phyloP scores from a whole-genome alignment of 108 stramenopile genomes.

The Cyclotella baltica region DNA sequence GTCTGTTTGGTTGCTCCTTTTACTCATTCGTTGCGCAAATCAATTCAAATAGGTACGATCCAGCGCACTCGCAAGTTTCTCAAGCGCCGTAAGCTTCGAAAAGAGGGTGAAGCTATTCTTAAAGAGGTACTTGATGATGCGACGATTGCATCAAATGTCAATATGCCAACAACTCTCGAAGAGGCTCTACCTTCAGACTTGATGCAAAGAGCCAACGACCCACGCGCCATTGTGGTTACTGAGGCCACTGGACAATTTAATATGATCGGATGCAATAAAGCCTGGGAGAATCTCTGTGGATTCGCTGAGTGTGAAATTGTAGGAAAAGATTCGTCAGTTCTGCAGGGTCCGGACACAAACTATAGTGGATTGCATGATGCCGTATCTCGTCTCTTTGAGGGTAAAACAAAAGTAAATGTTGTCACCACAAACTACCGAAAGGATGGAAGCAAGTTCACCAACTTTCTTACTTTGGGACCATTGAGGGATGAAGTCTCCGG shows the following conservation, averaged over 20 bases:
- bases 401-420: slow-evolving; percentile 16
- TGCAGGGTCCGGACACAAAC: slow-evolving; percentile 33
- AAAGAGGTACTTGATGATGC: slow-evolving; percentile 11
- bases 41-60: too few species aligned
- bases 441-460: slow-evolving; percentile 26
- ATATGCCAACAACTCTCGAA: slow-evolving; percentile 5
- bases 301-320: slow-evolving; percentile 30
- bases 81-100: background rate
- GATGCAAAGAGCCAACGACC: slow-evolving; percentile 14
- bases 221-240: slow-evolving; percentile 42
- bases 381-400: slow-evolving; percentile 23
- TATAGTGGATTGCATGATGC: slow-evolving; percentile 23
- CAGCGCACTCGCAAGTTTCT: slow-evolving; percentile 5
- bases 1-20: too few species aligned
- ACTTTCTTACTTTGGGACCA: slow-evolving; percentile 26
- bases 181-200: slow-evolving; percentile 23
- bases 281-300: slow-evolving; percentile 41
- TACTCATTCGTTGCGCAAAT: too few species aligned
- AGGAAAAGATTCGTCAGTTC: slow-evolving; percentile 11
- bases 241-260: slow-evolving; percentile 20
- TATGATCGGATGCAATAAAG: slow-evolving; percentile 42
- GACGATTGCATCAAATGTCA: slow-evolving; percentile 4
- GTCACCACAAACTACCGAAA: slow-evolving; percentile 28
- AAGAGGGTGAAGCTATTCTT: slow-evolving; percentile 6
- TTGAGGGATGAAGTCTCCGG: slow-evolving; percentile 20